phyloP scores from a whole-genome alignment of 495 filamentous ascomycete species.

The Sordaria brevicollis region DNA sequence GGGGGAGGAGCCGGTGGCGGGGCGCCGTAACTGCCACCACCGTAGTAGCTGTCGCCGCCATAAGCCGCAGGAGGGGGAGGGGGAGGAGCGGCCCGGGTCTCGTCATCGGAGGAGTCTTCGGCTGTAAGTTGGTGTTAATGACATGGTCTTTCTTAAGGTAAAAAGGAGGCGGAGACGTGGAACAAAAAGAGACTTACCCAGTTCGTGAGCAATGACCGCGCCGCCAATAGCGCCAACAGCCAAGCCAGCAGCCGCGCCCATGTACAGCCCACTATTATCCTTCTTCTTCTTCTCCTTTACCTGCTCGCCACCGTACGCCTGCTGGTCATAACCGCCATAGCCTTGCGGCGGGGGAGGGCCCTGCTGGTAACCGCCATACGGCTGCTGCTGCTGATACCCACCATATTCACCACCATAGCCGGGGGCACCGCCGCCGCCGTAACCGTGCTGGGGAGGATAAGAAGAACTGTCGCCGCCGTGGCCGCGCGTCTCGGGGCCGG shows the following conservation, averaged over 20 bases:
- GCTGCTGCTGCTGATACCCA: constrained; percentile 3
- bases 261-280: constrained; percentile 30
- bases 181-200: constrained; percentile 41
- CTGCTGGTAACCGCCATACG: constrained; percentile 11
- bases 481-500: constrained; percentile 3
- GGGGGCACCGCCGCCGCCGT: neutral
- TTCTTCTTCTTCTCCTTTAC: constrained; percentile 32
- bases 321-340: constrained; percentile 21
- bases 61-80: constrained; percentile 10
- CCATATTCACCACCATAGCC: constrained; percentile 5
- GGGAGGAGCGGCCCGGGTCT: constrained; percentile 2
- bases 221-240: constrained; percentile 48
- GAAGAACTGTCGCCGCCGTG: neutral
- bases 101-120: constrained; percentile 17
- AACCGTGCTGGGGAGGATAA: neutral
- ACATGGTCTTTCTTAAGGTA: neutral
- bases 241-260: constrained; percentile 43
- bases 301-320: constrained; percentile 11
- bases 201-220: constrained; percentile 43
- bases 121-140: constrained; percentile 3
- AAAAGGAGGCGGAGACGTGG: neutral
- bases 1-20: constrained; percentile 13
- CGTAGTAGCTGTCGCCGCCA: constrained; percentile 19
- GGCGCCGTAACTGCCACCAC: constrained; percentile 12
- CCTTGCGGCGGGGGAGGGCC: constrained; percentile 18